Evolutionary conservation across 768 basidiomycete genomes (phyloP), one percentile per base, ranked within the genome.

Genomic region (Amanita phalloides): DNA sequence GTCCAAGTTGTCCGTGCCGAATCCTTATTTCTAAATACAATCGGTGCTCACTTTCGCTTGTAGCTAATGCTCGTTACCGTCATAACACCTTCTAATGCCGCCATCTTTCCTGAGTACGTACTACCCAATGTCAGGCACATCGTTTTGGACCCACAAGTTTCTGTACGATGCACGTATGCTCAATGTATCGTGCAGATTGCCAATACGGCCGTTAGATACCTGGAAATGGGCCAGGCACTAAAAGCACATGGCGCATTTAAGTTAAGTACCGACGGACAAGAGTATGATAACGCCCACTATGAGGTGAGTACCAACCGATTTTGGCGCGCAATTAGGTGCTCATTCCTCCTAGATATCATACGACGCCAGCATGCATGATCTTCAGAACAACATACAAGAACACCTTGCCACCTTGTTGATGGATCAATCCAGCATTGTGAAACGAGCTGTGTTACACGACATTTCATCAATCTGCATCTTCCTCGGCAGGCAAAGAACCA

Each of bases 31-130:
- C 21, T 48, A 20, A 13, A 21, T 25, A 10, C 6, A 32, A 56
- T 11, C n/a, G 11, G 13, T 26, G 10, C 11, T 47, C 25, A 35
- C 45, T 20, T 39, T 21, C 38, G 30, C 17, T 42, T 35, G 17
- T 56, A 70, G 66, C 58, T 72, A n/a, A 69, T 71, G 63, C 58
- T 80, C n/a, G 85, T 88, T 28, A 80, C 79, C 1, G 82, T 83
- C 6, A 88, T 90, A 75, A 95, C 68, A 71, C 94, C 84, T 71
- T 94, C 72, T 77, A 89, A 23, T 57, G 73, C 71, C 6, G 70
- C 89, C 6, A 88, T 97, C 23, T 87, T 98, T 60, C 89, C 93
- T 0, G 94, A 97, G 65, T 99, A 97, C 64, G 87, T 98, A 57
- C 81, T 98, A 26, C 94, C 93, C 1, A 90, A 96, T 61, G 79